Base-by-base conservation (phyloP, 257 asterid genomes). In the Datura wrightii region DNA sequence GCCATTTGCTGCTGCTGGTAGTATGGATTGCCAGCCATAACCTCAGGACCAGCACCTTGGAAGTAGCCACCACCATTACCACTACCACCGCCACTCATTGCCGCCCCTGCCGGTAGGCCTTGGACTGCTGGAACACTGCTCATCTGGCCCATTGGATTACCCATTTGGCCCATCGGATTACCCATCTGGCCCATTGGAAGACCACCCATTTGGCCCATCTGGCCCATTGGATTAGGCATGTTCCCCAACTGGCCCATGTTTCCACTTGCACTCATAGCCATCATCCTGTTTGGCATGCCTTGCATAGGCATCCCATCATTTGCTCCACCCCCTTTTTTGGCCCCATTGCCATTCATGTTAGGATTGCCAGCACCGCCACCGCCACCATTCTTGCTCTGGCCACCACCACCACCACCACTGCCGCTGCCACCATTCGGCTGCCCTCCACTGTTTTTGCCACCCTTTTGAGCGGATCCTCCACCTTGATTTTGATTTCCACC, bases 241-340 rank as follows among this genome's bases (percentile, higher is more conserved):
- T 79, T 83, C n/a, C 93, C 92, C 88, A 87, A 82, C 55, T 83
- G 94, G 54, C 93, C 93, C 95, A 86, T 80, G 8, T 54, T 72
- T 56, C 85, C 88, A 59, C 90, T 94, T 82, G 88, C 87, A 88
- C 88, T 94, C 93, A 94, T 86, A 31, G 92, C 67, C 97, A 95
- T 92, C 98, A 94, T 66, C 65, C 62, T 91, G 90, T 91, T 92
- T 8, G 97, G 98, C 97, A 94, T 93, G 93, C 99, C 97, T 16
- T 87, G 92, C 58, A 24, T 24, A 24, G 31, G 31, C 31, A 87
- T 87, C 89, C 93, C 97, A 92, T 92, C 92, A 92, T 89, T 92
- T 91, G 90, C 88, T 80, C 95, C 97, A 85, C 93, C 94, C 56
- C 92, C 96, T 84, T 89, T 91, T 86, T 86, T 89, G 85, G 88